Percentiles rank a stretch among this genome's conserved stretches.
Evolutionary conservation across 306 rosid species (phyloP).

Genomic region (Trifolium dubium): DNA sequence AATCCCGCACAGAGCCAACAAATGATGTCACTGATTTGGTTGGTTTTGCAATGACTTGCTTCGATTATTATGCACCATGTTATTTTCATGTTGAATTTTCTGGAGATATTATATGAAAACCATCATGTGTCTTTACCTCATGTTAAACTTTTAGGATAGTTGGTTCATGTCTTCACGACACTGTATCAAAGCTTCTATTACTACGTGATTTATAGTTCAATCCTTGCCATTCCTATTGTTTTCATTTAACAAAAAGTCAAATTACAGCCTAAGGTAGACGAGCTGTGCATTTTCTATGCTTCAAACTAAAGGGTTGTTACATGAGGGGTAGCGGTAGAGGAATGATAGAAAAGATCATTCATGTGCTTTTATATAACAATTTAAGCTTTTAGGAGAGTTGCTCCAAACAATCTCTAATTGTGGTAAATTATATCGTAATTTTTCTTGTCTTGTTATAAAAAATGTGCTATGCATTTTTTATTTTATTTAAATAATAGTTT

Average conservation of each 20-base stretch:
- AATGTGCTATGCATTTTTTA: too few species aligned
- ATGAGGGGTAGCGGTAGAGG: neutral
- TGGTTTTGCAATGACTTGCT: constrained; percentile 53
- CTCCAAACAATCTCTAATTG: too few species aligned
- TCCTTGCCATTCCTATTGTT: neutral
- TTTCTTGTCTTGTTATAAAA: too few species aligned
- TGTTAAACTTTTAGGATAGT: neutral
- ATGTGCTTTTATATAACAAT: neutral
- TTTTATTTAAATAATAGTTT: too few species aligned
- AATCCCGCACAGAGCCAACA: constrained; percentile 67
- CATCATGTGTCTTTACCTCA: neutral
- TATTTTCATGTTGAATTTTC: constrained; percentile 29
- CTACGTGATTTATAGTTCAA: neutral
- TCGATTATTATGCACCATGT: constrained; percentile 17
- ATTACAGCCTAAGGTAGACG: neutral
- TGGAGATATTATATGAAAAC: constrained; percentile 32
- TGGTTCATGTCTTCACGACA: neutral
- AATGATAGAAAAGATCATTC: neutral
- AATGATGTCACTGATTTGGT: constrained; percentile 76
- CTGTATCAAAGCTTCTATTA: constrained; percentile 3
- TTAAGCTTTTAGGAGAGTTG: neutral
- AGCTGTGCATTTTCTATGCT: neutral
- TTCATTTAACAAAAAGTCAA: neutral
- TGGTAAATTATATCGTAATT: too few species aligned
- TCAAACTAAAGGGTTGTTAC: neutral